Percentiles rank a stretch among this genome's conserved stretches.
Conservation (phyloP, 495 filamentous ascomycete species). For the Hypoxylon crocopeplum region DNA sequence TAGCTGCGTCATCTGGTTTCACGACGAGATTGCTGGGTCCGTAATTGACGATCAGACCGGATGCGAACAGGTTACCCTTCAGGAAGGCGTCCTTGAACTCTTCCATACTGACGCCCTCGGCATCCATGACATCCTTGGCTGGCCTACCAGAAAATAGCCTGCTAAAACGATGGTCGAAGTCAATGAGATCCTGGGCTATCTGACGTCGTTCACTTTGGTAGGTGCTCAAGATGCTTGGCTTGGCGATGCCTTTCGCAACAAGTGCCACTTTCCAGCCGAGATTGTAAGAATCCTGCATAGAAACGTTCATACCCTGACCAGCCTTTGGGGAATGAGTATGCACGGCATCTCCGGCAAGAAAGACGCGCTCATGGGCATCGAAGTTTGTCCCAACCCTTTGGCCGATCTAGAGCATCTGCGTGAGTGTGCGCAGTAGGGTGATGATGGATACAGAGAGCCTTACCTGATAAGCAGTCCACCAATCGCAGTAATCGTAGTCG, state of each 20-base stretch:
- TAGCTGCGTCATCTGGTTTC: slow-evolving; percentile 19
- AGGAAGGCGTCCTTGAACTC: slow-evolving; percentile 53
- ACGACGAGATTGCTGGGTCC: slow-evolving; percentile 29
- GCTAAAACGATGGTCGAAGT: slow-evolving; percentile 70
- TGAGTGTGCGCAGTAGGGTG: slow-evolving; percentile 8
- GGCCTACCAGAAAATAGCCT: slow-evolving; percentile 53
- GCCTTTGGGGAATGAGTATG: slow-evolving; percentile 75
- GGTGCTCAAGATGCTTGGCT: slow-evolving; percentile 65
- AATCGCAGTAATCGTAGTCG: slow-evolving; percentile 66
- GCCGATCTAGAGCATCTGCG: slow-evolving; percentile 58
- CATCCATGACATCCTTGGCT: slow-evolving; percentile 52
- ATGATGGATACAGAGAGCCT: slow-evolving; percentile 52
- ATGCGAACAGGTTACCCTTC: slow-evolving; percentile 40
- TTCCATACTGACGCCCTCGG: slow-evolving; percentile 52
- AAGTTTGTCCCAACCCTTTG: slow-evolving; percentile 75
- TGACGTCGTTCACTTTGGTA: slow-evolving; percentile 73
- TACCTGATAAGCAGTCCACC: slow-evolving; percentile 71
- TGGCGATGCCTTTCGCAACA: slow-evolving; percentile 60
- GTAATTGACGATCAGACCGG: slow-evolving; percentile 39
- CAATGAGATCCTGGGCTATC: slow-evolving; percentile 75
- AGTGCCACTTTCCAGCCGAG: slow-evolving; percentile 76
- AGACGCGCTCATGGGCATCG: slow-evolving; percentile 64
- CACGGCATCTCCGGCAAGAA: slow-evolving; percentile 67
- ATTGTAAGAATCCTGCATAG: slow-evolving; percentile 72
- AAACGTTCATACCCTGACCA: slow-evolving; percentile 79